Percentiles rank a stretch among this genome's conserved stretches.
phyloP scores from a whole-genome alignment of 441 rosid genomes.

The Gossypium schwendimanii region DNA sequence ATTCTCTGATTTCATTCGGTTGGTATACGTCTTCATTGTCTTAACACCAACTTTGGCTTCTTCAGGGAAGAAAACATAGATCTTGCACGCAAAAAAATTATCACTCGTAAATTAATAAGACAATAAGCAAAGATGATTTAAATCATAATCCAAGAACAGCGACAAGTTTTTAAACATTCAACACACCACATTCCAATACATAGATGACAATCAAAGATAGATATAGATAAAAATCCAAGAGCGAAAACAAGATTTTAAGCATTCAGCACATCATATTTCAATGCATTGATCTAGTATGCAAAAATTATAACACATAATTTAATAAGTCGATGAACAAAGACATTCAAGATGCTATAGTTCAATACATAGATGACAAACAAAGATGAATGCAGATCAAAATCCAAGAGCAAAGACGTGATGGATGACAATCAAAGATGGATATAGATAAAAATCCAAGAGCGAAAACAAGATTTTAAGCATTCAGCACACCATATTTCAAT shows the following conservation, averaged over 20 bases:
- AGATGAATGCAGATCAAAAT: background rate
- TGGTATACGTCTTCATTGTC: constrained; percentile 86
- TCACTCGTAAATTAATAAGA: background rate
- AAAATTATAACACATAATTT: background rate
- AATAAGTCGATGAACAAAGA: background rate
- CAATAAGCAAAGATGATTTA: background rate
- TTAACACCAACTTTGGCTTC: constrained; percentile 89
- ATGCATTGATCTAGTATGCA: background rate
- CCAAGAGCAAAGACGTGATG: background rate
- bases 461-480: background rate
- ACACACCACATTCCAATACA: background rate
- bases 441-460: background rate
- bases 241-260: background rate
- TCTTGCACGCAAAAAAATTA: constrained; percentile 28
- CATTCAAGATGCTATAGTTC: background rate
- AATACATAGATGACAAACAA: background rate
- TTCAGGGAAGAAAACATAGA: constrained; percentile 85
- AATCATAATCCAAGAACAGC: background rate
- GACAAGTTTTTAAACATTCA: background rate
- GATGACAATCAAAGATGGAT: background rate
- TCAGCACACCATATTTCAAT: no score
- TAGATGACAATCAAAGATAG: background rate
- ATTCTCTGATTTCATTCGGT: constrained; percentile 79
- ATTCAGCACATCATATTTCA: no score
- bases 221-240: background rate